Evolutionary conservation across 2,329 filamentous ascomycete species (phyloP).

Genomic region (Paecilomyces variotii): DNA sequence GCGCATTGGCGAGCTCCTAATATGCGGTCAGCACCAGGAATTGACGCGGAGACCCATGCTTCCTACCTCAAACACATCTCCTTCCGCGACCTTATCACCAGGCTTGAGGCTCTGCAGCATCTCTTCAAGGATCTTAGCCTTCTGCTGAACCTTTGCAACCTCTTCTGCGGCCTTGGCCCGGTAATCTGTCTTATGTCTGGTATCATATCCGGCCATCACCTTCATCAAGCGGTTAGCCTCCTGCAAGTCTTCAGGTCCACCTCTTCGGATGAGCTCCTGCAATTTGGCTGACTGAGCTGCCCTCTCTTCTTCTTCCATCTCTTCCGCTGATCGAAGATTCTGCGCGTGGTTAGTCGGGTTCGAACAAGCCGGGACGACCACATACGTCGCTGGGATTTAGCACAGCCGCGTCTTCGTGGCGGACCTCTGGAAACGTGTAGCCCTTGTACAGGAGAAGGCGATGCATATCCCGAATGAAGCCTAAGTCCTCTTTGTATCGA

Average conservation of each 20-base stretch:
- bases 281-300: slow-evolving; percentile 97
- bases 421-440: slow-evolving; percentile 88
- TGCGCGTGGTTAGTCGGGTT: slow-evolving; percentile 34
- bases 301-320: slow-evolving; percentile 96
- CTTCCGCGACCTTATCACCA: slow-evolving; percentile 68
- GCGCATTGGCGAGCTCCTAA: slow-evolving; percentile 75
- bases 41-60: background rate
- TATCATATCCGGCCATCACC: slow-evolving; percentile 97
- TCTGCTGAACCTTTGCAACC: slow-evolving; percentile 89
- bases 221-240: slow-evolving; percentile 99
- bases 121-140: slow-evolving; percentile 85
- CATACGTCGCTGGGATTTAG: slow-evolving; percentile 92
- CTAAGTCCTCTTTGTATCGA: slow-evolving; percentile 92
- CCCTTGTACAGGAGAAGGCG: slow-evolving; percentile 91
- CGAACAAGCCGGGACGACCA: slow-evolving; percentile 15
- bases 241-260: slow-evolving; percentile 84
- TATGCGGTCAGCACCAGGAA: slow-evolving; percentile 5
- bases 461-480: slow-evolving; percentile 97
- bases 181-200: slow-evolving; percentile 91
- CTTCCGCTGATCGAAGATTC: slow-evolving; percentile 92
- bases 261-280: slow-evolving; percentile 88
- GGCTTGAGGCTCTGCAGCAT: slow-evolving; percentile 76
- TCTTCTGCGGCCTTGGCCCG: slow-evolving; percentile 95
- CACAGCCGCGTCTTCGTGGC: slow-evolving; percentile 89
- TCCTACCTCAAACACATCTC: slow-evolving; percentile 58